These are phyloP conservation scores for Naganishia albida DNA, from an alignment of 1,284 basidiomycete species.

Conservation along the genomic window DNA sequence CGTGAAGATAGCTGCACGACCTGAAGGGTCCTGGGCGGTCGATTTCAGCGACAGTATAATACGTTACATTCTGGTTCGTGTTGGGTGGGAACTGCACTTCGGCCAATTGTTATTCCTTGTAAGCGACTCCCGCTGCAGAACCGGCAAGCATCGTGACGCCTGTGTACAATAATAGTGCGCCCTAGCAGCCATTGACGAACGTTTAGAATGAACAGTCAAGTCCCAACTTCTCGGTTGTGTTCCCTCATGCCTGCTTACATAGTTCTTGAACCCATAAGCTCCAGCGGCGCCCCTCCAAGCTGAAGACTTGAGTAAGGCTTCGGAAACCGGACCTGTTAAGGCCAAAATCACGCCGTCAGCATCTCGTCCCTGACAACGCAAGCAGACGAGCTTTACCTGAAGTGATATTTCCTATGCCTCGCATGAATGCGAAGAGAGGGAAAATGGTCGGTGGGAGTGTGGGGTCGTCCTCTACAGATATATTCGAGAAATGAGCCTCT, in stretches of 20 bases:
- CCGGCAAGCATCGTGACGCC: conserved; percentile 38
- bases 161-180: conserved; percentile 42
- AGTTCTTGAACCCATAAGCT: conserved; percentile 49
- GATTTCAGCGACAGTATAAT: no score
- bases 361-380: neutral
- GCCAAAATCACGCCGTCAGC: conserved; percentile 1
- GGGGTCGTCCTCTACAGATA: conserved; percentile 46
- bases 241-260: conserved; percentile 36
- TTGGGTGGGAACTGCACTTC: neutral
- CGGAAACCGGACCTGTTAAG: conserved; percentile 42
- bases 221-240: neutral
- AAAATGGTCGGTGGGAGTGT: conserved; percentile 44
- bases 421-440: conserved; percentile 46
- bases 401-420: conserved; percentile 52
- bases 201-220: neutral
- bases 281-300: conserved; percentile 41
- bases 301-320: conserved; percentile 40
- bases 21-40: no score
- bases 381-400: conserved; percentile 39
- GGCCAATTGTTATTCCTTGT: conserved; percentile 9
- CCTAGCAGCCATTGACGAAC: conserved; percentile 27
- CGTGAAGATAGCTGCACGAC: no score
- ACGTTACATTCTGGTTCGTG: neutral
- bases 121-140: conserved; percentile 9
- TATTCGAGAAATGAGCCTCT: neutral